Percentiles rank a stretch among this genome's conserved stretches.
Evolutionary conservation across 2,329 filamentous ascomycete species (phyloP).

Genomic region (Fusarium sp.): DNA sequence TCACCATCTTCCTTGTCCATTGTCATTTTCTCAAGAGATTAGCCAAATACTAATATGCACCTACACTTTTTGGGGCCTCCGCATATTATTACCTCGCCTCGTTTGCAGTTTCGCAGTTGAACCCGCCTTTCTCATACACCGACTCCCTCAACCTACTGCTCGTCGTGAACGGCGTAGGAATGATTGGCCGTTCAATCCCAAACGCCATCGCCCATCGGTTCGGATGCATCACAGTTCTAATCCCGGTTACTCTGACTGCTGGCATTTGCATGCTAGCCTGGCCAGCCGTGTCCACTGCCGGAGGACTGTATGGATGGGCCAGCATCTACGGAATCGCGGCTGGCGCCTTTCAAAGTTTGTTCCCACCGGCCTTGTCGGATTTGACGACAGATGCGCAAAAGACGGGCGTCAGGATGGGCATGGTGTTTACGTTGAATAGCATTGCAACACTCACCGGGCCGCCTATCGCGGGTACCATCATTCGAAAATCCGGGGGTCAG

Average conservation of each 20-base stretch:
- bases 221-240: background rate
- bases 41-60: background rate
- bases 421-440: background rate
- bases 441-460: background rate
- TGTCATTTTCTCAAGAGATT: too few species aligned
- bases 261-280: background rate
- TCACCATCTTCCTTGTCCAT: background rate
- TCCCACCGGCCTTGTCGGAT: background rate
- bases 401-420: background rate
- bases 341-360: background rate
- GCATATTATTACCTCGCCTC: background rate
- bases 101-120: background rate
- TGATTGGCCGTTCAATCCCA: background rate
- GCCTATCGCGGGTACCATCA: background rate
- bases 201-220: background rate
- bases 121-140: background rate
- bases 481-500: background rate
- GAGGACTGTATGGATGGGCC: background rate
- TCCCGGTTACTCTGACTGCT: background rate
- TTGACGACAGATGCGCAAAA: background rate
- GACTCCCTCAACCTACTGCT: background rate
- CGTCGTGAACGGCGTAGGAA: background rate
- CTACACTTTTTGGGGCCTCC: background rate
- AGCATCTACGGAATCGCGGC: background rate
- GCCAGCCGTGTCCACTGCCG: background rate